Base-by-base conservation (phyloP, 2,329 filamentous ascomycete species). In the Colletotrichum sansevieriae region DNA sequence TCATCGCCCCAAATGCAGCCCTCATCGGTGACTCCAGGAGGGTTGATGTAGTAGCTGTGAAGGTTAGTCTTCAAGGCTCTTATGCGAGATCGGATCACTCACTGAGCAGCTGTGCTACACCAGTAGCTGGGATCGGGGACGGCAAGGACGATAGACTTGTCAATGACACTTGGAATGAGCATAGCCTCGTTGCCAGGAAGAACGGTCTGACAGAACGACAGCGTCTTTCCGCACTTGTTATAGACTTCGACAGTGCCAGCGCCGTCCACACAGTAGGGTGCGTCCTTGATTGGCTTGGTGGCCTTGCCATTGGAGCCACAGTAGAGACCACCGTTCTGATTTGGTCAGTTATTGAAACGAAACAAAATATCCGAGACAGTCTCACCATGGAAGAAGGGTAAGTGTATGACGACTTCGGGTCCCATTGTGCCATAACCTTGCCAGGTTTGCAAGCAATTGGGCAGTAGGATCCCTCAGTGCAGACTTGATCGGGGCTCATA, bases 191-290 rank as follows among this genome's bases (percentile, higher is more conserved):
- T 91, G 57, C 92, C 92, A 18, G 92, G 92, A 70, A 94, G 80
- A 13, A 94, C 90, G 4, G 92, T 95, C 80, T 95, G 92, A 79
- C 92, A 95, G 80, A 92, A 93, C 3, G 92, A 88, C 63, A 94
- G 86, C 13, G 84, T 75, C 41, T 83, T 81, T 51, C 87, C 85
- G 70, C 86, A 87, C 73, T 90, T 89, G 82, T 94, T 95, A 70
- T 89, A 83, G 41, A 86, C 92, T 65, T 84, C 82, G 62, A 95
- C 85, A 8, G 88, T 76, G 49, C 90, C 91, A 20, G 88, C 88
- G 52, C 92, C 92, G 46, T 89, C 83, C 57, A 91, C 87, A 78
- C 92, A 95, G 80, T 92, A 91, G 4, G 89, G 87, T 74, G 88
- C 83, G 68, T 86, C 78, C 6, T 88, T 83, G 77, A 94, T 94